Evolutionary conservation across 73 alveolate genomes (phyloP).

Genomic region (Tetrahymena borealis): DNA sequence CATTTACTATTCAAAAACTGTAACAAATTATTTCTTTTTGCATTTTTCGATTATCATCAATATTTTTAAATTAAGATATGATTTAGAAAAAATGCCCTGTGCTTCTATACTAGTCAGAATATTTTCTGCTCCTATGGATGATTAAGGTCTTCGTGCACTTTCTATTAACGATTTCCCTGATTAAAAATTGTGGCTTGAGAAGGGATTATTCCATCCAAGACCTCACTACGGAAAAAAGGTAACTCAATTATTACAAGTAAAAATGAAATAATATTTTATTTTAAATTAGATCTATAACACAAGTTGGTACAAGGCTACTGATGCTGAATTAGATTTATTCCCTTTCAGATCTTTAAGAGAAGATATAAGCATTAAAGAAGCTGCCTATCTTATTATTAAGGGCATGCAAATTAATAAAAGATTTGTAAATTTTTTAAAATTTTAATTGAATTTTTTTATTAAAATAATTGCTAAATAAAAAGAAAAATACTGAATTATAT

Average conservation of each 20-base stretch:
- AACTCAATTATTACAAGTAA: not conserved
- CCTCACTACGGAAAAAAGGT: slow-evolving; percentile 32
- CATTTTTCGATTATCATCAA: not conserved
- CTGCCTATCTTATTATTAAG: slow-evolving; percentile 20
- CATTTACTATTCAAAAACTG: slow-evolving; percentile 60
- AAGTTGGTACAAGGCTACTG: slow-evolving; percentile 10
- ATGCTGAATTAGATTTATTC: slow-evolving; percentile 29
- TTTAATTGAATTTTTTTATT: not conserved
- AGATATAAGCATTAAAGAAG: slow-evolving; percentile 16
- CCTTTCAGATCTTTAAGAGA: not conserved
- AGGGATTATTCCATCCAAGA: slow-evolving; percentile 16
- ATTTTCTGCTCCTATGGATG: slow-evolving; percentile 59
- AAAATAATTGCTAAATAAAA: not conserved
- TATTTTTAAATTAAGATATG: slow-evolving; percentile 20
- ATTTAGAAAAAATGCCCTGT: slow-evolving; percentile 77
- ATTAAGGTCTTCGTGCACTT: slow-evolving; percentile 61
- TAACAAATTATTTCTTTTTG: not conserved
- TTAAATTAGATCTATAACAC: slow-evolving; percentile 12
- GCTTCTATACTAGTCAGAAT: slow-evolving; percentile 75
- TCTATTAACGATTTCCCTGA: slow-evolving; percentile 41
- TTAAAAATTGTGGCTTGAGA: slow-evolving; percentile 4
- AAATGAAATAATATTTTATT: not conserved
- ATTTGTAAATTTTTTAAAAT: not conserved
- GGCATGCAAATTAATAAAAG: slow-evolving; percentile 17
- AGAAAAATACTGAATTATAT: slow-evolving; percentile 13